Conservation (phyloP, 148 eudicot species). For the Camellia lanceoleosa region DNA sequence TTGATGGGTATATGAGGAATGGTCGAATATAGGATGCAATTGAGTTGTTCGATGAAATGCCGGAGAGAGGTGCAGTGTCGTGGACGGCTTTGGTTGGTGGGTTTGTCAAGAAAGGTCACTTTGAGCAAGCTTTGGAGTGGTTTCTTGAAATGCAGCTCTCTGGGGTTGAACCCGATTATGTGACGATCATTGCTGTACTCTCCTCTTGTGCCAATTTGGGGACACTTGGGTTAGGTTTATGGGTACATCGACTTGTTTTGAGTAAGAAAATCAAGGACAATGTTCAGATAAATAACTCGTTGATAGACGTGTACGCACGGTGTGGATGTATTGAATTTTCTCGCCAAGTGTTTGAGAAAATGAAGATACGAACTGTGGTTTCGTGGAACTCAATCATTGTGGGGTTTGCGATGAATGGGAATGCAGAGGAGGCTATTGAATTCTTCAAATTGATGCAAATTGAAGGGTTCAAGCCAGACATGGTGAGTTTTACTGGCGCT, state of each 20-base stretch:
- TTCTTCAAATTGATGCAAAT: slow-evolving; percentile 37
- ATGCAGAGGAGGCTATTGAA: slow-evolving; percentile 37
- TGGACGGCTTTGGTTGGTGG: slow-evolving; percentile 47
- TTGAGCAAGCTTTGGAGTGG: slow-evolving; percentile 41
- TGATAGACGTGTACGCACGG: slow-evolving; percentile 52
- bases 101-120: slow-evolving; percentile 38
- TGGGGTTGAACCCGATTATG: slow-evolving; percentile 49
- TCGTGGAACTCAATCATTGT: slow-evolving; percentile 58
- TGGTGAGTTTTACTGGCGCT: slow-evolving; percentile 50
- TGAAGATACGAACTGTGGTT: slow-evolving; percentile 38
- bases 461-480: slow-evolving; percentile 43
- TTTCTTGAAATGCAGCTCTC: slow-evolving; percentile 41
- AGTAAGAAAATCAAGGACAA: slow-evolving; percentile 22
- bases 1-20: slow-evolving; percentile 70
- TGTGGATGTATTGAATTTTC: slow-evolving; percentile 53
- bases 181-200: slow-evolving; percentile 38
- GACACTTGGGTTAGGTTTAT: slow-evolving; percentile 45
- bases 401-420: slow-evolving; percentile 50
- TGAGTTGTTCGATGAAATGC: slow-evolving; percentile 54
- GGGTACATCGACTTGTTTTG: slow-evolving; percentile 43
- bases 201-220: slow-evolving; percentile 56
- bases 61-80: slow-evolving; percentile 38
- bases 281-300: slow-evolving; percentile 39
- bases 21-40: slow-evolving; percentile 48
- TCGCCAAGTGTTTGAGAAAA: slow-evolving; percentile 34